Evolutionary conservation across 352 stramenopile species (phyloP).

Genomic region (Pythium myriotylum): DNA sequence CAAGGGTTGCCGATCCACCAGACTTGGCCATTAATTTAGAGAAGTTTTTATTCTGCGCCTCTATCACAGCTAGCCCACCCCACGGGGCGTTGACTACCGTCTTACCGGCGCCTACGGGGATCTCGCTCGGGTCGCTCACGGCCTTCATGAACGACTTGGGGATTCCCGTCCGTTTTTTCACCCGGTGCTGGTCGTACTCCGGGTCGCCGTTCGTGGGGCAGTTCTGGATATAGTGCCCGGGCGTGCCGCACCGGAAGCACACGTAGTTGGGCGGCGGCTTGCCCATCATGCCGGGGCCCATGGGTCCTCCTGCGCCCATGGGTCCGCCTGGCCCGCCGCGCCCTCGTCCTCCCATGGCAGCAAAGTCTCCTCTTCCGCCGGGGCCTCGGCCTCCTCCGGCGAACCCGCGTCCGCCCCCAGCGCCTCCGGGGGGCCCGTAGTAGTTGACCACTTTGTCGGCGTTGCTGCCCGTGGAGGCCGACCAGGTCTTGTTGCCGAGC

Average conservation of each 20-base stretch:
- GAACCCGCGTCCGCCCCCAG: slow-evolving; percentile 41
- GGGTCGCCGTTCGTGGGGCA: slow-evolving; percentile 88
- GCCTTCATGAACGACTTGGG: slow-evolving; percentile 90
- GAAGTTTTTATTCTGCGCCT: slow-evolving; percentile 91
- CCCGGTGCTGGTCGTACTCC: slow-evolving; percentile 86
- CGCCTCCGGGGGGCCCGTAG: slow-evolving; percentile 52
- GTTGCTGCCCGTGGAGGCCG: slow-evolving; percentile 70
- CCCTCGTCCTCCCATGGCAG: slow-evolving; percentile 27
- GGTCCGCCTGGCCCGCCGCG: slow-evolving; percentile 30
- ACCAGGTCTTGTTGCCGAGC: slow-evolving; percentile 88
- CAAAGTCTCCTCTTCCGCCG: slow-evolving; percentile 23
- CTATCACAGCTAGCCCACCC: slow-evolving; percentile 89
- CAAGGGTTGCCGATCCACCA: slow-evolving; percentile 86
- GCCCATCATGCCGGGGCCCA: slow-evolving; percentile 37
- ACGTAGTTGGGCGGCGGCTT: slow-evolving; percentile 85
- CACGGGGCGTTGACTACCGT: slow-evolving; percentile 87
- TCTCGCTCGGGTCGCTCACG: slow-evolving; percentile 84
- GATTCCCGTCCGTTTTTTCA: slow-evolving; percentile 89
- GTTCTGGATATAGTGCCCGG: slow-evolving; percentile 89
- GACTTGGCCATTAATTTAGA: slow-evolving; percentile 91
- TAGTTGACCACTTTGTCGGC: slow-evolving; percentile 82
- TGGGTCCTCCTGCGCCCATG: slow-evolving; percentile 42
- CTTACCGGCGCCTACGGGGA: slow-evolving; percentile 79
- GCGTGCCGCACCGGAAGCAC: slow-evolving; percentile 82
- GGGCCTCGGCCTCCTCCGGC: slow-evolving; percentile 16